Evolutionary conservation across 2,329 filamentous ascomycete species (phyloP), one percentile per base, ranked within the genome.

Genomic region (Phoma herbarum): DNA sequence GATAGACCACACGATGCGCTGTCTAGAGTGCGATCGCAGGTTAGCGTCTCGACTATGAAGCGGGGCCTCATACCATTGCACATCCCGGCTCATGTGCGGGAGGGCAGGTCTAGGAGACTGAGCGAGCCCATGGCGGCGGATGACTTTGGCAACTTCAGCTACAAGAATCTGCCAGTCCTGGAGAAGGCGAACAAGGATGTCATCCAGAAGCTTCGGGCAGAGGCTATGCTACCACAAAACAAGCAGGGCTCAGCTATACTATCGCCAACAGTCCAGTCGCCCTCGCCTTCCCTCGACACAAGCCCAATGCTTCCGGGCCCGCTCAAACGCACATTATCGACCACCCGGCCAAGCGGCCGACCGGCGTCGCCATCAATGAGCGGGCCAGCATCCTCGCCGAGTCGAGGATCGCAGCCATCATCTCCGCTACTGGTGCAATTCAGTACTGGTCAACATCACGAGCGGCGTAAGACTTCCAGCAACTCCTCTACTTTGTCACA

Each of bases 181-280:
- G 95, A 98, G 71, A 98, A 97, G 77, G 95, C 95, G 53, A 99
- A 99, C 79, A 99, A 99, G 75, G 95, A 99, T 70, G 93, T 98
- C 28, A 97, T 99, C 29, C 93, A 98, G 70, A 98, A 98, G 76
- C 83, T 99, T 57, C 89, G 93, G 11, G 92, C 93, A 22, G 93
- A 98, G 77, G 93, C 95, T 3, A 84, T 97, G 80, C 93, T 89
- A 69, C 83, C 84, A 33, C 86, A 88, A 67, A 83, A 83, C 60
- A 86, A 87, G 64, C 57, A 77, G 20, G 67, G 68, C 1, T 74
- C 74, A 53, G 76, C 78, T 14, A 71, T 80, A 3, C 75, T 78
- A 37, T 82, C 81, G 1, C 77, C 75, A 12, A 70, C 63, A 8
- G 74, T 80, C 4, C 75, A 70, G 1, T 90, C 90, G 20, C 80